Conservation (phyloP, 2,329 filamentous ascomycete species). For the Colletotrichum somersetense region DNA sequence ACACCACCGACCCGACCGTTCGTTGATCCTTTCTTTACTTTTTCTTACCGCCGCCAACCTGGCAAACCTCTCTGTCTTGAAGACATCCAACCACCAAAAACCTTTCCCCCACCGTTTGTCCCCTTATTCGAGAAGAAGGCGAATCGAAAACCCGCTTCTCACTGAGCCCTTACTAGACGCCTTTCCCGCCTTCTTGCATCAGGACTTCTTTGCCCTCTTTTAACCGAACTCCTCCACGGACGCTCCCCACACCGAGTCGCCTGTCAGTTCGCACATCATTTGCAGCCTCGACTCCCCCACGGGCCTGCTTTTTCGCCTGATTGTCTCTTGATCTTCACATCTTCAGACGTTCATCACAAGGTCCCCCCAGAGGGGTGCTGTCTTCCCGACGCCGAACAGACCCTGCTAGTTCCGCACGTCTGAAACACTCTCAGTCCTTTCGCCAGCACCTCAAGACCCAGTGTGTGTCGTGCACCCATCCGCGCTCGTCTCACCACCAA, state of each 20-base stretch:
- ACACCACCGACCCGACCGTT: constrained; percentile 19
- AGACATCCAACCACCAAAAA: constrained; percentile 24
- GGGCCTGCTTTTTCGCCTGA: constrained; percentile 41
- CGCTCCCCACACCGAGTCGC: constrained; percentile 32
- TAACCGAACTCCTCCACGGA: constrained; percentile 20
- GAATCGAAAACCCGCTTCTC: background rate
- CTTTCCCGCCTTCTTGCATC: constrained; percentile 6
- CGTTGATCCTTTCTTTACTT: constrained; percentile 14
- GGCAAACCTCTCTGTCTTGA: constrained; percentile 23
- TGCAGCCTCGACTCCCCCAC: constrained; percentile 19
- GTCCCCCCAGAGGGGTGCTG: constrained; percentile 34
- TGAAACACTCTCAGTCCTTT: constrained; percentile 55
- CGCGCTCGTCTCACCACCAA: constrained; percentile 34
- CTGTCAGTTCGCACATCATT: constrained; percentile 42
- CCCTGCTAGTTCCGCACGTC: constrained; percentile 50
- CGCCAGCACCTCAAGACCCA: constrained; percentile 37
- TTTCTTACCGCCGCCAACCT: constrained; percentile 18
- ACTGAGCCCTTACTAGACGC: background rate
- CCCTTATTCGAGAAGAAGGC: background rate
- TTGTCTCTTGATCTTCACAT: constrained; percentile 45
- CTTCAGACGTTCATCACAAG: constrained; percentile 41
- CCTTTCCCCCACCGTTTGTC: background rate
- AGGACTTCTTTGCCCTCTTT: background rate
- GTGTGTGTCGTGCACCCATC: constrained; percentile 39
- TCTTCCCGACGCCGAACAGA: constrained; percentile 41